Evolutionary conservation across 495 filamentous ascomycete genomes (phyloP).

Genomic region (Aspergillus hancockii): DNA sequence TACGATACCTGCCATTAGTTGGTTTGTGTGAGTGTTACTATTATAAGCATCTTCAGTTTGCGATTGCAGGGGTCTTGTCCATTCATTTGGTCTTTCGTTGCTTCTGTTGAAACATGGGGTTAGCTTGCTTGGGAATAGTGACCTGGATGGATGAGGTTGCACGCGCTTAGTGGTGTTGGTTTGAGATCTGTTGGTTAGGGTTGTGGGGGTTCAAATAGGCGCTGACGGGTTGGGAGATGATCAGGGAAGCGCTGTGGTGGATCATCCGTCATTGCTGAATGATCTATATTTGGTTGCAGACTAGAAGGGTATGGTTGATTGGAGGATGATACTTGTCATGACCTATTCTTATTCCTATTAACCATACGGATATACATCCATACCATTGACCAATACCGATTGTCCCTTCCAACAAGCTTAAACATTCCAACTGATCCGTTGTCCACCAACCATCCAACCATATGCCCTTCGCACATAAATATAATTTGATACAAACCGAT

Average conservation of each 20-base stretch:
- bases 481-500: not conserved
- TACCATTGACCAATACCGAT: slow-evolving; percentile 11
- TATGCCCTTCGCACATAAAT: not conserved
- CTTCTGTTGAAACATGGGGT: not conserved
- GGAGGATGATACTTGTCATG: not conserved
- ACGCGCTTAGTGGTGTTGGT: not conserved
- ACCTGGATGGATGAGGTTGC: not conserved
- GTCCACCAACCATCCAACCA: not conserved
- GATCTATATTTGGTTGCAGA: not conserved
- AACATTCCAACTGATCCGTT: not conserved
- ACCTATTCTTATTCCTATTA: not conserved
- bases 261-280: not conserved
- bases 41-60: too few relatives aligned
- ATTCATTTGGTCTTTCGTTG: not conserved
- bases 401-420: not conserved
- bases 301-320: not conserved
- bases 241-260: slow-evolving; percentile 1
- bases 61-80: not conserved
- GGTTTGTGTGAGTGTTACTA: too few relatives aligned
- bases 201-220: not conserved
- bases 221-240: not conserved
- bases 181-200: not conserved
- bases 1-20: too few relatives aligned
- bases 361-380: slow-evolving; percentile 7
- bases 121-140: too few relatives aligned